Evolutionary conservation across 768 basidiomycete genomes (phyloP), one percentile per base, ranked within the genome.

Genomic region (Kwoniella botswanensis): DNA sequence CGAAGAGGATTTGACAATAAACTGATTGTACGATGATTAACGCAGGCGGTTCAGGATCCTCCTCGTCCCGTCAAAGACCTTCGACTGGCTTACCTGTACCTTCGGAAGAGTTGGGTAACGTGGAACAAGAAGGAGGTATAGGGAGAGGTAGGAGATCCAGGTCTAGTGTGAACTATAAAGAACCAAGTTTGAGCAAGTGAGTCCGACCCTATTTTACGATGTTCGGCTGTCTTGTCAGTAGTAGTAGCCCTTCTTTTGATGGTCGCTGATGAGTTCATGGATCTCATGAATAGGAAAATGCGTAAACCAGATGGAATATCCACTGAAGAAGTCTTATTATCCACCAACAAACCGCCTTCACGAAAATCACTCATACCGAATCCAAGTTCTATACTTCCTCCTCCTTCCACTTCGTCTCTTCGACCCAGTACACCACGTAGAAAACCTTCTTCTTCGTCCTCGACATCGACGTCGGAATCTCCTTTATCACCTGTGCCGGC

Each of bases 131-230:
- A 26, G 67, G 53, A 26, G 67, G 53, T 24, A 35, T 18, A 15
- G 63, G 61, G 17, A 56, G 78, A 42, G 71, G 71, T 35, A 63
- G 81, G 21, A 62, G 78, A 53, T 69, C 77, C 4, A 68, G 78
- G 26, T 74, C 72, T 59, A 78, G 78, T 57, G 78, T 82, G n/a
- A 82, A 77, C 61, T 82, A 82, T 73, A 82, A 82, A 61, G 81
- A 82, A 58, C 81, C 81, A 18, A 79, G 75, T 72, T 58, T 82
- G 50, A 77, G 73, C 57, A 79, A 74, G 81, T 82, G 65, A 71
- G 80, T 75, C 4, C 15, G 2, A 42, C 6, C 35, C 35, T 35
- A 35, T 4, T 35, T 35, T 35, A 35, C 6, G 35, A 35, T 53
- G 52, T 53, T 22, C 52, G 52, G 52, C 62, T 63, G 6, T 35